These are phyloP conservation scores for Carex littledalei DNA, from an alignment of 176 grass and related monocot species.

Conservation along the genomic window DNA sequence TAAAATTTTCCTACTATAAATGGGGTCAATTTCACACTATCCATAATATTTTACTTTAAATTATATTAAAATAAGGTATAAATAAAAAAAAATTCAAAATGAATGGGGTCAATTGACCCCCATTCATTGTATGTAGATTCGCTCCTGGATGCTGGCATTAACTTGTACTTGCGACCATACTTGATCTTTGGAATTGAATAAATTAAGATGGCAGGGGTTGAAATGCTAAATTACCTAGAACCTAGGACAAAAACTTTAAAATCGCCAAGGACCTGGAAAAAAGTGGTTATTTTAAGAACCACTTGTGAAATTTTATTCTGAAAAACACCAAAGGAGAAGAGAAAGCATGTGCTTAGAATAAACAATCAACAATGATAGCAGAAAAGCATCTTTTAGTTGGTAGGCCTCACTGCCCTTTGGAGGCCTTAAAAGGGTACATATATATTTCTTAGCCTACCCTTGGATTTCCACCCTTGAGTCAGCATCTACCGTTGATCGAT, in stretches of 20 bases:
- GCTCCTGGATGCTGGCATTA: not conserved
- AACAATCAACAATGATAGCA: slow-evolving; percentile 16
- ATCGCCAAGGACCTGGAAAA: not conserved
- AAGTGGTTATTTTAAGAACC: slow-evolving; percentile 3
- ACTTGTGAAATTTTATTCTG: slow-evolving; percentile 4
- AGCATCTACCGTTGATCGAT: not conserved
- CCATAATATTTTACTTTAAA: too few relatives aligned
- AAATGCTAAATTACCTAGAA: not conserved
- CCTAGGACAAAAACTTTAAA: slow-evolving; percentile 1
- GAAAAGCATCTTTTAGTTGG: slow-evolving; percentile 29
- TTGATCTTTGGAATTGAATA: not conserved
- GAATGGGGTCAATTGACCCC: too few relatives aligned
- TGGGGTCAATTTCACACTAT: too few relatives aligned
- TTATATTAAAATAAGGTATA: too few relatives aligned
- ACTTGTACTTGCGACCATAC: not conserved
- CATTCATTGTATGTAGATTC: too few relatives aligned
- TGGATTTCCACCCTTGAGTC: not conserved
- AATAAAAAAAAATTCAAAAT: too few relatives aligned
- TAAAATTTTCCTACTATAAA: too few relatives aligned
- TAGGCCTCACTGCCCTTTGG: slow-evolving; percentile 13
- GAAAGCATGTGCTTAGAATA: slow-evolving; percentile 21
- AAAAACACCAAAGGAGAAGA: slow-evolving; percentile 18
- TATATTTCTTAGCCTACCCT: not conserved
- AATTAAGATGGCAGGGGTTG: not conserved
- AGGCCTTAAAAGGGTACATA: slow-evolving; percentile 5